A percentile compares a stretch with the other conserved stretches of the same genome.
Evolutionary conservation across 768 basidiomycete species (phyloP).

Genomic region (Mycena albidolilacea): DNA sequence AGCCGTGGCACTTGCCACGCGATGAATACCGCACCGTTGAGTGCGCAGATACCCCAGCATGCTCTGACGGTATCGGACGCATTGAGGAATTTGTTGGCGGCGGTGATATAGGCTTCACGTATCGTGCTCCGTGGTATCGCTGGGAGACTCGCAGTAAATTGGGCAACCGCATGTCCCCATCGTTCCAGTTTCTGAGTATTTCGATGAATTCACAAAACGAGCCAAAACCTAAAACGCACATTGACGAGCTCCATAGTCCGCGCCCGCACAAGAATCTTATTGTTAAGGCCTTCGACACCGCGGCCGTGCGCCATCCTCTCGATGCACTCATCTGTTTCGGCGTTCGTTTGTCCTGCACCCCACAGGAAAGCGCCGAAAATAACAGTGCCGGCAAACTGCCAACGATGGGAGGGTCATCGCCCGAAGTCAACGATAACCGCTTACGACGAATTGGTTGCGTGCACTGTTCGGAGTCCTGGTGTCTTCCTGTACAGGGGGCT

Average conservation of each 20-base stretch:
- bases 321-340: slow-evolving; percentile 20
- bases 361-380: slow-evolving; percentile 20
- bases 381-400: slow-evolving; percentile 26
- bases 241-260: neutral
- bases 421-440: slow-evolving; percentile 4
- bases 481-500: neutral
- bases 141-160: slow-evolving; percentile 2
- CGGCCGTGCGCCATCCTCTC: slow-evolving; percentile 2
- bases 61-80: slow-evolving; percentile 62
- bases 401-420: slow-evolving; percentile 8
- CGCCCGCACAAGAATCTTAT: slow-evolving; percentile 1
- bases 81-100: slow-evolving; percentile 54
- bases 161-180: neutral
- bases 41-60: slow-evolving; percentile 63
- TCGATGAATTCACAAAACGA: neutral
- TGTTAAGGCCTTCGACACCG: neutral
- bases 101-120: slow-evolving; percentile 49
- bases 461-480: neutral
- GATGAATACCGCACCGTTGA: slow-evolving; percentile 67
- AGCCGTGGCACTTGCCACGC: slow-evolving; percentile 69
- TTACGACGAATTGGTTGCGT: slow-evolving; percentile 27
- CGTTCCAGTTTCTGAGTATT: neutral
- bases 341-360: slow-evolving; percentile 33
- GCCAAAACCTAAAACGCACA: neutral
- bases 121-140: slow-evolving; percentile 23